phyloP scores from a whole-genome alignment of 441 rosid species.

The Geranium incanum region DNA sequence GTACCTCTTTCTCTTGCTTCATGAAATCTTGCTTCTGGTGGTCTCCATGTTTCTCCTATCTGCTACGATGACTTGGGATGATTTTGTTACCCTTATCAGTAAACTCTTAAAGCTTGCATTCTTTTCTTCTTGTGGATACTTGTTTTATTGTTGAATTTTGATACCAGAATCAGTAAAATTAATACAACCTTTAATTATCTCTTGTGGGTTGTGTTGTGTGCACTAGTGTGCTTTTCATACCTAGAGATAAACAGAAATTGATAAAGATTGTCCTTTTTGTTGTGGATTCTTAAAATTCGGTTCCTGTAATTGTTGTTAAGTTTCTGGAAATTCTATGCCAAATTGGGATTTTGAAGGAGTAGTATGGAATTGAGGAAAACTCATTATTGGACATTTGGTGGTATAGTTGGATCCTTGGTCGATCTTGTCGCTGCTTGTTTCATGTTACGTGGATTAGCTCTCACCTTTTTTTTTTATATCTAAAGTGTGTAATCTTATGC shows the following conservation, averaged over 20 bases:
- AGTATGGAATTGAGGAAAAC: slow-evolving; percentile 28
- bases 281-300: slow-evolving; percentile 9
- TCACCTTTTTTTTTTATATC: slow-evolving; percentile 30
- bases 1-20: too few species aligned
- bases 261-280: not conserved
- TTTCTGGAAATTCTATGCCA: not conserved
- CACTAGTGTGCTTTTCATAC: not conserved
- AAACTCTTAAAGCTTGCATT: too few species aligned
- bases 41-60: too few species aligned
- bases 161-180: not conserved
- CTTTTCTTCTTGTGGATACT: too few species aligned
- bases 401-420: slow-evolving; percentile 37
- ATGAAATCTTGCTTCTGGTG: too few species aligned
- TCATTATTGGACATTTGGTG: slow-evolving; percentile 35
- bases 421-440: slow-evolving; percentile 42
- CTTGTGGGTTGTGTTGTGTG: slow-evolving; percentile 11
- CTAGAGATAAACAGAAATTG: not conserved
- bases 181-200: not conserved
- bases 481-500: slow-evolving; percentile 21
- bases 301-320: not conserved
- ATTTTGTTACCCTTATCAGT: too few species aligned
- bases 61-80: too few species aligned
- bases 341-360: slow-evolving; percentile 4
- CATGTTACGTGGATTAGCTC: slow-evolving; percentile 37
- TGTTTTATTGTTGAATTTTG: not conserved